phyloP scores from a whole-genome alignment of 331 rosid genomes.

The Arachis monticola region DNA sequence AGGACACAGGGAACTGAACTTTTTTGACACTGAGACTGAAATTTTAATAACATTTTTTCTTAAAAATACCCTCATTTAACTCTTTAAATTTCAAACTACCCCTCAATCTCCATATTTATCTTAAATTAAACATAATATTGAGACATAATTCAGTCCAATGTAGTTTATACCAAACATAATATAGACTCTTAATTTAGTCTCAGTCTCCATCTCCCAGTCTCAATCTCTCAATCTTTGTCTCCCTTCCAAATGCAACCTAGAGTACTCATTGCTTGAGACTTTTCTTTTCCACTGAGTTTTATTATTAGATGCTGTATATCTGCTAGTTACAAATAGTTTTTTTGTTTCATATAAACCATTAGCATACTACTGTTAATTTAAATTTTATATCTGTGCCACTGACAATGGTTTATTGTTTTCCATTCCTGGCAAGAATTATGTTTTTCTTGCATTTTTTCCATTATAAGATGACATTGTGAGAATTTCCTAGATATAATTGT shows the following conservation, averaged over 20 bases:
- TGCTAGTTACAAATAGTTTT: conserved; percentile 22
- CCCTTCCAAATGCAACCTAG: neutral
- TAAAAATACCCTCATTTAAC: too few species aligned
- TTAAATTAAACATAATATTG: too few species aligned
- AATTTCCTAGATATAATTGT: conserved; percentile 22
- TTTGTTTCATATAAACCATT: conserved; percentile 18
- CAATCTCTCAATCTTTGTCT: too few species aligned
- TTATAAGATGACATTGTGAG: conserved; percentile 24
- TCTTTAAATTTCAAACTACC: too few species aligned
- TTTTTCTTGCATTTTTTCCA: conserved; percentile 17
- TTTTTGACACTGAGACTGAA: too few species aligned
- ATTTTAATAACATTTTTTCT: too few species aligned
- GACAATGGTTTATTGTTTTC: neutral
- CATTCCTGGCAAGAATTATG: conserved; percentile 24
- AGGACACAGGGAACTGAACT: too few species aligned
- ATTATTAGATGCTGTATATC: neutral
- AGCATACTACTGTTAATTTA: neutral
- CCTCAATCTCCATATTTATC: too few species aligned
- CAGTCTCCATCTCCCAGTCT: too few species aligned
- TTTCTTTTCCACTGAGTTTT: neutral
- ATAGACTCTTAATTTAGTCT: too few species aligned
- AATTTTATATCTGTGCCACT: conserved; percentile 15
- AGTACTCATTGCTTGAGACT: conserved; percentile 6
- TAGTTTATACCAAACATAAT: too few species aligned
- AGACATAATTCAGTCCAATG: too few species aligned